These are phyloP conservation scores for Ceratobasidium sp. DNA, from an alignment of 1,284 basidiomycete species.

Conservation along the genomic window DNA sequence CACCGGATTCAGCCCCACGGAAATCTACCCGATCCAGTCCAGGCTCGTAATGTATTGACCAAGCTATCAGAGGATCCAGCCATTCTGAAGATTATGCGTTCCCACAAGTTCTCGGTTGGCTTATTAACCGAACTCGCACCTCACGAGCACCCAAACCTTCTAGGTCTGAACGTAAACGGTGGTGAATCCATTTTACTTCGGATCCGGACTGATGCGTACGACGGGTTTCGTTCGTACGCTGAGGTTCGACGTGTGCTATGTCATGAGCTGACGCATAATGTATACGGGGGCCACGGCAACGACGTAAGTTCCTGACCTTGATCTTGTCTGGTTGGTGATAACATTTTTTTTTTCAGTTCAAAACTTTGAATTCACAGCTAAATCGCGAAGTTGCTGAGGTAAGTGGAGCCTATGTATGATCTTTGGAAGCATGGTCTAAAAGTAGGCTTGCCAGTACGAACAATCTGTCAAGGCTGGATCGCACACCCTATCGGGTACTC, in stretches of 20 bases:
- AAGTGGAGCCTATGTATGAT: background rate
- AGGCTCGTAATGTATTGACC: constrained; percentile 60
- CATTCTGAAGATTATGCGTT: constrained; percentile 70
- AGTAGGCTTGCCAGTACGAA: constrained; percentile 55
- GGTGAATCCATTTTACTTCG: constrained; percentile 65
- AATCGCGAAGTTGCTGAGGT: constrained; percentile 70
- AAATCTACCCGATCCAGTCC: constrained; percentile 66
- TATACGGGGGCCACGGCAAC: constrained; percentile 72
- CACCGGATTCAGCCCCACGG: constrained; percentile 65
- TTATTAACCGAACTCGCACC: constrained; percentile 76
- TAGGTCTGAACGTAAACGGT: constrained; percentile 65
- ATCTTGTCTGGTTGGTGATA: background rate
- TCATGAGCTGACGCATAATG: constrained; percentile 78
- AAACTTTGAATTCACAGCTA: constrained; percentile 73
- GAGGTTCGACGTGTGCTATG: constrained; percentile 72
- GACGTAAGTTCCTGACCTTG: constrained; percentile 58
- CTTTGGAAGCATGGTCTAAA: background rate
- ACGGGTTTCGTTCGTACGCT: constrained; percentile 70
- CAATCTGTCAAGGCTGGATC: constrained; percentile 59
- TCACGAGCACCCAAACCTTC: constrained; percentile 70
- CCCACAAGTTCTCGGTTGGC: constrained; percentile 68
- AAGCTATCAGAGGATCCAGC: constrained; percentile 71
- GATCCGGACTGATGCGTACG: constrained; percentile 70
- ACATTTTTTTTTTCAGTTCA: constrained; percentile 58
- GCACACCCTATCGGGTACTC: constrained; percentile 56